These are phyloP conservation scores for Globisporangium alternatum DNA, from an alignment of 352 stramenopile species.

Conservation along the genomic window DNA sequence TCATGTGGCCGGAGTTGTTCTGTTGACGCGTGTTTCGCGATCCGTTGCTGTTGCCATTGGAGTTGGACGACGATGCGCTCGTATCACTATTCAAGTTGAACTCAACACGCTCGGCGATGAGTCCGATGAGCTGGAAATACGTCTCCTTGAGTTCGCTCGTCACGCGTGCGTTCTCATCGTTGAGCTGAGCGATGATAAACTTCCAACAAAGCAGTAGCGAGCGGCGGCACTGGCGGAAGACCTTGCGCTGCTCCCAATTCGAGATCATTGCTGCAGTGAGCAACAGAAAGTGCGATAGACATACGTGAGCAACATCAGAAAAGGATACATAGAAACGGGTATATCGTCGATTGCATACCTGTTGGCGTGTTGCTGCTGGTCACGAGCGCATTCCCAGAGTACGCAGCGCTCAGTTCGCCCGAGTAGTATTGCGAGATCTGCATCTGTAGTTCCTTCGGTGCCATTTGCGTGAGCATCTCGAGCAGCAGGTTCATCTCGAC, in stretches of 20 bases:
- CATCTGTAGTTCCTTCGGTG: conserved; percentile 44
- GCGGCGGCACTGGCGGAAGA: conserved; percentile 60
- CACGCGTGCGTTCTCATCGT: conserved; percentile 35
- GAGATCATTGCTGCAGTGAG: conserved; percentile 19
- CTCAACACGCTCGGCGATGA: conserved; percentile 66
- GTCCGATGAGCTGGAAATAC: conserved; percentile 60
- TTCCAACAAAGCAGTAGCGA: conserved; percentile 68
- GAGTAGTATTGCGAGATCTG: conserved; percentile 59
- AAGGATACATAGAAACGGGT: background rate
- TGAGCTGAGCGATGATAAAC: conserved; percentile 56
- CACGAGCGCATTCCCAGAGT: conserved; percentile 5
- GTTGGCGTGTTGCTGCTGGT: conserved; percentile 11
- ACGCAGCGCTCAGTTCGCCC: conserved; percentile 13
- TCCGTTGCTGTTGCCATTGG: background rate
- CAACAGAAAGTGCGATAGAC: background rate
- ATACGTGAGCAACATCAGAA: background rate
- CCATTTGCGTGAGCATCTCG: conserved; percentile 58
- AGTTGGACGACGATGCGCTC: conserved; percentile 12
- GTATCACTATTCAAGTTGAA: conserved; percentile 44
- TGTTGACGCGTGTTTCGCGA: conserved; percentile 1
- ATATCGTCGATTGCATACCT: conserved; percentile 14
- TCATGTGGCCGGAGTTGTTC: conserved; percentile 15
- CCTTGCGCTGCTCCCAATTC: conserved; percentile 33
- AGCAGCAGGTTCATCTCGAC: conserved; percentile 31
- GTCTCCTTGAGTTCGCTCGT: conserved; percentile 37